Percentiles rank a stretch among this genome's conserved stretches.
phyloP scores from a whole-genome alignment of 805 yeast species.

The Cyberlindnera petersonii region DNA sequence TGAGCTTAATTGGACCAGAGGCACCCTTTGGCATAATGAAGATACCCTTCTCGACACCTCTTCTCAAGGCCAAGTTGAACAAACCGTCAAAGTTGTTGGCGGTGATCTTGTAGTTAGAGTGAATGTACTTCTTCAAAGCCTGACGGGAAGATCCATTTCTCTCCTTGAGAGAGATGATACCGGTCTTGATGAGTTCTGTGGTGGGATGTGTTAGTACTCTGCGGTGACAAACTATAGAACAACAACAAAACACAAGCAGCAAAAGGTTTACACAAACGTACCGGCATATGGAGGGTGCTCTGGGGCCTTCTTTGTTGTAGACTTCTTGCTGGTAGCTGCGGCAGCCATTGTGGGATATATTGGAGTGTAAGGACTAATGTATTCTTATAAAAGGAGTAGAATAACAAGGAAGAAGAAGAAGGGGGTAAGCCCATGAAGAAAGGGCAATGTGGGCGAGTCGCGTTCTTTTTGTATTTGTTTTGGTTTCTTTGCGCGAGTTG shows the following conservation, averaged over 20 bases:
- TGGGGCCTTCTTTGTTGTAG: constrained; percentile 24
- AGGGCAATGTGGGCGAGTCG: constrained; percentile 8
- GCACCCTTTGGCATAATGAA: constrained; percentile 87
- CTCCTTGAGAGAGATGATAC: constrained; percentile 66
- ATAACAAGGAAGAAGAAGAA: background rate
- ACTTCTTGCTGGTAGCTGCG: constrained; percentile 18
- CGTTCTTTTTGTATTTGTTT: constrained; percentile 17
- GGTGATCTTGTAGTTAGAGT: constrained; percentile 53
- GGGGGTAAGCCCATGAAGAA: background rate
- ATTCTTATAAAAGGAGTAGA: too few species aligned
- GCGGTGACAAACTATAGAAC: background rate
- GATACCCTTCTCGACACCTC: constrained; percentile 74
- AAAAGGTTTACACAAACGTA: constrained; percentile 9
- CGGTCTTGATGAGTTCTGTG: constrained; percentile 42
- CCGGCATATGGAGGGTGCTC: constrained; percentile 29
- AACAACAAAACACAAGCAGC: background rate
- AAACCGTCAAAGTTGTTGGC: constrained; percentile 67
- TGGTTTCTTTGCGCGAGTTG: constrained; percentile 12
- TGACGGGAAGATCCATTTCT: constrained; percentile 84
- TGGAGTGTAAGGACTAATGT: background rate
- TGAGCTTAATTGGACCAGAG: constrained; percentile 75
- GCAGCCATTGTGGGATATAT: constrained; percentile 23
- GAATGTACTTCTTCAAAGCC: constrained; percentile 80
- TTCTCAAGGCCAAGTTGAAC: constrained; percentile 74
- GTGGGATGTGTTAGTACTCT: constrained; percentile 12